Base-by-base conservation (phyloP, 2,329 filamentous ascomycete species). In the Plectosphaerella sp. region DNA sequence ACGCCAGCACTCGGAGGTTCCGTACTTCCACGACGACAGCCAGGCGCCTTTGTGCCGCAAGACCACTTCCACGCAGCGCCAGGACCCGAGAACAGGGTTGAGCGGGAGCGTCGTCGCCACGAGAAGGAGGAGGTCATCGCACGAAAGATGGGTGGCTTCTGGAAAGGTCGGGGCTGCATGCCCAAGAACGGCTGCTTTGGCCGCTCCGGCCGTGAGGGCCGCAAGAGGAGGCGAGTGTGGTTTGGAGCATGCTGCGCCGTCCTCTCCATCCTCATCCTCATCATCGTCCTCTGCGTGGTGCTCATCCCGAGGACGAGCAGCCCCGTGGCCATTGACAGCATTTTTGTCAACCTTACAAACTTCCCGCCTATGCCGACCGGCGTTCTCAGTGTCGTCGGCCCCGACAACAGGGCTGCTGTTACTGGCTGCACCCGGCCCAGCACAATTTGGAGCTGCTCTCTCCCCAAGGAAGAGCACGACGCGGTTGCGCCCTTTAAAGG, bases 301-400 rank as follows among this genome's bases (percentile, higher is more conserved):
- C 68, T 90, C 43, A 76, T 74, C 50, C 72, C 68, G 57, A 70
- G 71, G 57, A 49, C 49, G 45, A 52, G 25, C 53, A 22, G 45
- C 18, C 43, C 57, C 1, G 47, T 49, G n/a, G 59, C 61, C 48
- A 49, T 58, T 9, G 69, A 70, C n/a, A 76, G 74, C 1, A 74
- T 75, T 49, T 97, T 90, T 87, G 76, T 96, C 52, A 96, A 96
- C 64, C 67, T 95, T 55, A 95, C 92, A 1, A 84, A 86, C 48
- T 96, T 89, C 59, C 92, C 92, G 16, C 87, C 91, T 0, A 89
- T 97, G 62, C 90, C 89, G 2, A 93, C 89, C 0, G 93, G 92
- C 0, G 79, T 93, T 16, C 78, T 89, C 55, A 95, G 90, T 0
- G 79, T 97, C 15, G 82, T 88, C 15, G 87, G 87, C 5, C 83